Evolutionary conservation across 129 eudicot species (phyloP), one percentile per base, ranked within the genome.

Genomic region (Saposhnikovia divaricata): DNA sequence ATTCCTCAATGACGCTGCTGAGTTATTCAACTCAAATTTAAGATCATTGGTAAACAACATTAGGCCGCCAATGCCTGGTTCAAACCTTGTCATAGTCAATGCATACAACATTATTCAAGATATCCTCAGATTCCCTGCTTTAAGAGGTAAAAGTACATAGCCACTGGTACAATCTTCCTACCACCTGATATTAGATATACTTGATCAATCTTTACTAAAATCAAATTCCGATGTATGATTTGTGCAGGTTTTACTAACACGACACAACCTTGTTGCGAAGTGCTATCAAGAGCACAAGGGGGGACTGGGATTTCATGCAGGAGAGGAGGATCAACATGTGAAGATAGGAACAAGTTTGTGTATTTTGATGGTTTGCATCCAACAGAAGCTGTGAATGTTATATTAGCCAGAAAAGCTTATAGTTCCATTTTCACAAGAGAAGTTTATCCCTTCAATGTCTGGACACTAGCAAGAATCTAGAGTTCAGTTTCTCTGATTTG

Each of bases 351-450:
- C 6, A 34, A 6, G 0, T 61, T 77, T 37, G 87, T 89, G 4
- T 89, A 66, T 75, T 89, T 89, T 43, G 93, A 89, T 79, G 91
- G 87, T 21, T 68, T 85, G 78, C 91, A 89, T 84, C 87, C 90
- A 19, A 87, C 91, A 2, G 89, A 89, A 78, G 93, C 91, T 31
- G 81, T 87, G 16, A 87, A 87, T 74, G 50, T 47, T 59, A 71
- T 81, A 15, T 9, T 90, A 10, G 90, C 81, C n/a, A 53, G 78
- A 9, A 85, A 86, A 81, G 91, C 88, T 53, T 85, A 51, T 31
- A 10, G 47, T 38, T 88, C 91, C 38, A 51, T 45, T 31, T 48
- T 34, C 14, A 27, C 4, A n/a, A 40, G 85, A 27, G 88, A 85
- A 77, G 89, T 87, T 63, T 89, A 83, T 75, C 93, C 93, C 27